Percentiles rank a stretch among this genome's conserved stretches.
Evolutionary conservation across 371 early-diverging fungal genomes (phyloP).

Genomic region (Batrachochytrium dendrobatidis): DNA sequence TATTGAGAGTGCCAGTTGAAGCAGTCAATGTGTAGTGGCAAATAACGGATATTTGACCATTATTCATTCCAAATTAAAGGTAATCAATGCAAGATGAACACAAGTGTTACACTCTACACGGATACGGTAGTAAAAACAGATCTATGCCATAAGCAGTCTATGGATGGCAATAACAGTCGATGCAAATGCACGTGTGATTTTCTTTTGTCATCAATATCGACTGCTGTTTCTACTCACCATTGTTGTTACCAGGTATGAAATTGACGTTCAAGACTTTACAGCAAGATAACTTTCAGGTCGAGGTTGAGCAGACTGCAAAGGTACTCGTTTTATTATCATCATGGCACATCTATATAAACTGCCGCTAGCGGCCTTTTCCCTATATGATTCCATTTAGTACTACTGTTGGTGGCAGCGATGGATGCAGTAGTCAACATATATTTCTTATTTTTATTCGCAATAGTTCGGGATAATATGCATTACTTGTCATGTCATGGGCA

Average conservation of each 20-base stretch:
- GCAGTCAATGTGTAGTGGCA: too few species aligned
- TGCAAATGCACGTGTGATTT: not conserved
- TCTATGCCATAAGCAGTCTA: not conserved
- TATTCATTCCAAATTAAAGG: too few species aligned
- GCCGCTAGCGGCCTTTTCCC: too few species aligned
- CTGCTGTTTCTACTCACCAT: not conserved
- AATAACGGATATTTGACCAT: too few species aligned
- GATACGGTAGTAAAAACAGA: not conserved
- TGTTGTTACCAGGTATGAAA: slow-evolving; percentile 42
- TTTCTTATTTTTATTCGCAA: too few species aligned
- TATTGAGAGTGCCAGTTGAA: too few species aligned
- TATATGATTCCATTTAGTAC: not conserved
- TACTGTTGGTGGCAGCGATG: not conserved
- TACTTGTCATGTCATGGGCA: not conserved
- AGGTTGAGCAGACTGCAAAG: slow-evolving; percentile 66
- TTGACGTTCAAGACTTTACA: slow-evolving; percentile 86
- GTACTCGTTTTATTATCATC: slow-evolving; percentile 13
- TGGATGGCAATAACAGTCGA: not conserved
- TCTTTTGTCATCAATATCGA: not conserved
- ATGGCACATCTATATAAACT: not conserved
- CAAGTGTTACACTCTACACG: too few species aligned
- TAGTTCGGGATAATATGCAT: not conserved
- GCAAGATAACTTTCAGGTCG: slow-evolving; percentile 60
- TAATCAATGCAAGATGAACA: too few species aligned
- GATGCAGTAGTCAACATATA: not conserved